Percentiles rank a stretch among this genome's conserved stretches.
Conservation (phyloP, 78 protist genomes). For the Guillardia theta region DNA sequence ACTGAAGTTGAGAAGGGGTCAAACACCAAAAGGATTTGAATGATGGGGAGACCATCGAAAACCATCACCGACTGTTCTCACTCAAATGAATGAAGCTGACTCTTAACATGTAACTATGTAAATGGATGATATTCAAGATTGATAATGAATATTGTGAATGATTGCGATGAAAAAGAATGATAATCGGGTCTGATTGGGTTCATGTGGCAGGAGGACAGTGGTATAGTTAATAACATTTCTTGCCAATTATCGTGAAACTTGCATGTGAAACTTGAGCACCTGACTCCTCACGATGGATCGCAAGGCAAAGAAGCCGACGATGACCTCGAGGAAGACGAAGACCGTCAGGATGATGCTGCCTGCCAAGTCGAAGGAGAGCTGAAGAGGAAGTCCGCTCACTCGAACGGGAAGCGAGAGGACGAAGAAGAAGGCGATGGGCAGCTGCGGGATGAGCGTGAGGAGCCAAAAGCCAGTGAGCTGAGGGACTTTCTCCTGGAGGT, state of each 20-base stretch:
- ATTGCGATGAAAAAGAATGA: background rate
- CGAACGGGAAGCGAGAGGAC: background rate
- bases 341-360: background rate
- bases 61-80: too few relatives aligned
- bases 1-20: too few relatives aligned
- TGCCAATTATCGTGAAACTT: background rate
- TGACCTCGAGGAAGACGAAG: background rate
- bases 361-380: background rate
- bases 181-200: background rate
- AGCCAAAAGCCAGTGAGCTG: slow-evolving; percentile 37
- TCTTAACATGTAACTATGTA: background rate
- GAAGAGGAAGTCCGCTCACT: background rate
- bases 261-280: slow-evolving; percentile 40
- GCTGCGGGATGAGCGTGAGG: background rate
- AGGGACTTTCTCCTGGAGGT: slow-evolving; percentile 15
- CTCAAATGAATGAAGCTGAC: too few relatives aligned
- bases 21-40: too few relatives aligned
- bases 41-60: too few relatives aligned
- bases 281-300: background rate
- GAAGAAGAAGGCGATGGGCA: background rate
- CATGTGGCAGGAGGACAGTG: background rate
- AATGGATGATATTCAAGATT: background rate
- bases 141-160: background rate
- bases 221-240: background rate
- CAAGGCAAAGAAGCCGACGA: background rate